Conservation (phyloP, 2,329 filamentous ascomycete species). For the Fusarium mexicanum region DNA sequence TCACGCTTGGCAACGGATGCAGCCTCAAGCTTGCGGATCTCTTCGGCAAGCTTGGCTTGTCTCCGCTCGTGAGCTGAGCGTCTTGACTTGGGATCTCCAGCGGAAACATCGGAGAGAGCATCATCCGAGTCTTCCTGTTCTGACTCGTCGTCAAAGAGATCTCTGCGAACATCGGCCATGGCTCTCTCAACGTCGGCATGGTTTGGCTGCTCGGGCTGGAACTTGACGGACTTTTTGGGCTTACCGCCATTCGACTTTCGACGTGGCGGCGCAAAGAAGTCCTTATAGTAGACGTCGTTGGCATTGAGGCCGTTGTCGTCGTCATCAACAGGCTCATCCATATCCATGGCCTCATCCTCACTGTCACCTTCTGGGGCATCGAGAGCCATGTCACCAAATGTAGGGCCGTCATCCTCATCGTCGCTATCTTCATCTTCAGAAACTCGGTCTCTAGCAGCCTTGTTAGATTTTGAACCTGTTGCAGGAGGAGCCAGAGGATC, state of each 20-base stretch:
- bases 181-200: conserved; percentile 80
- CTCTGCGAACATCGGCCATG: conserved; percentile 86
- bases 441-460: conserved; percentile 44
- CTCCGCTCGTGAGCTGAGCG: conserved; percentile 86
- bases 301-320: conserved; percentile 75
- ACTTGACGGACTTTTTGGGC: conserved; percentile 53
- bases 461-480: conserved; percentile 42
- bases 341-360: conserved; percentile 68
- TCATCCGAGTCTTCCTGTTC: conserved; percentile 73
- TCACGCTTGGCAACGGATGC: conserved; percentile 89
- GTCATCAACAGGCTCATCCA: conserved; percentile 62
- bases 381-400: conserved; percentile 82
- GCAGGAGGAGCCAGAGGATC: conserved; percentile 69
- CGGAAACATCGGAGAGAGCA: conserved; percentile 71
- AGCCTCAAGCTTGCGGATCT: conserved; percentile 91
- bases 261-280: conserved; percentile 91
- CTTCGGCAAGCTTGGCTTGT: conserved; percentile 85
- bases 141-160: conserved; percentile 85
- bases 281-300: conserved; percentile 88
- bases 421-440: conserved; percentile 60
- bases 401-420: conserved; percentile 81
- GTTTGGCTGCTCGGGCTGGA: conserved; percentile 57
- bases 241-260: conserved; percentile 70
- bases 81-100: conserved; percentile 75
- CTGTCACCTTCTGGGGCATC: conserved; percentile 76